Conservation (phyloP, 495 filamentous ascomycete species). For the Penicillium roqueforti region DNA sequence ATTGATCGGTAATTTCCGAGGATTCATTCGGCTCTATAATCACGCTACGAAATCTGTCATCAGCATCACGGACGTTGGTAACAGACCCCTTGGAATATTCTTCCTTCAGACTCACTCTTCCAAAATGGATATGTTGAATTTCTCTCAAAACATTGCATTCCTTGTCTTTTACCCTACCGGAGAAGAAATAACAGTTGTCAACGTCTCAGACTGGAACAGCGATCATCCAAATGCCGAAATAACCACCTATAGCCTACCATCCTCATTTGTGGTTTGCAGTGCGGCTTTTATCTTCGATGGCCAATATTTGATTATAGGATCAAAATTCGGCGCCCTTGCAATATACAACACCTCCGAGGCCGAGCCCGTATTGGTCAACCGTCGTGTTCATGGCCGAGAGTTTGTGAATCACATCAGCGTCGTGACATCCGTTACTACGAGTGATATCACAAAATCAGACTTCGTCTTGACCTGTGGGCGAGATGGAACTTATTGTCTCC, state of each 20-base stretch:
- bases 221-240: constrained; percentile 18
- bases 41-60: constrained; percentile 29
- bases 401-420: constrained; percentile 62
- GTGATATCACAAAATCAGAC: constrained; percentile 10
- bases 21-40: constrained; percentile 34
- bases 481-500: constrained; percentile 67
- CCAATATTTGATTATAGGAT: constrained; percentile 61
- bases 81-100: constrained; percentile 25
- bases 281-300: constrained; percentile 35
- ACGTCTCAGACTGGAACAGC: constrained; percentile 15
- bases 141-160: constrained; percentile 16
- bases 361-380: constrained; percentile 22
- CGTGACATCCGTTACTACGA: constrained; percentile 20
- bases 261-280: constrained; percentile 35
- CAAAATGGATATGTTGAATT: not conserved
- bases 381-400: constrained; percentile 54
- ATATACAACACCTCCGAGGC: constrained; percentile 41
- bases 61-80: constrained; percentile 20
- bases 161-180: constrained; percentile 28
- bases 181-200: constrained; percentile 32
- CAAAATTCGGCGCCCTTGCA: constrained; percentile 56
- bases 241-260: constrained; percentile 27
- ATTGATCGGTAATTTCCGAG: constrained; percentile 32
- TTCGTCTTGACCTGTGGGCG: constrained; percentile 62
- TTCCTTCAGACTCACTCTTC: constrained; percentile 19